Percentiles rank a stretch among this genome's conserved stretches.
Conservation (phyloP, 2,329 filamentous ascomycete species). For the Alternaria brassicae region DNA sequence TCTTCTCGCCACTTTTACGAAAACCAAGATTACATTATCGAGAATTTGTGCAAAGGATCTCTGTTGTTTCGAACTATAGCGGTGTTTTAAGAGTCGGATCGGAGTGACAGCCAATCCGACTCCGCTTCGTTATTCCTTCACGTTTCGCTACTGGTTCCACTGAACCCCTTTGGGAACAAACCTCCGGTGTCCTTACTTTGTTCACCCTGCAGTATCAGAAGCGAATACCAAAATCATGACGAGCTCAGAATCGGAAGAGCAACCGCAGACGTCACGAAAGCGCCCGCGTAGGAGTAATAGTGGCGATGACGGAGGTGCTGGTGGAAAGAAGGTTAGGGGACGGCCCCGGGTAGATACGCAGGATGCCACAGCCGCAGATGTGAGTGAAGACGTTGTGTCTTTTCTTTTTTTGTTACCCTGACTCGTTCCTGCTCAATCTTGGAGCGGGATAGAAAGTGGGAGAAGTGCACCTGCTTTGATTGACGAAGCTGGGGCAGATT, state of each 20-base stretch:
- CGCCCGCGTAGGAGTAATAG: slow-evolving; percentile 38
- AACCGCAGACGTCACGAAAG: slow-evolving; percentile 39
- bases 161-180: background rate
- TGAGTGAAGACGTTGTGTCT: slow-evolving; percentile 57
- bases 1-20: slow-evolving; percentile 1
- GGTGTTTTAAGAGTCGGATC: slow-evolving; percentile 1
- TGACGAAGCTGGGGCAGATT: background rate
- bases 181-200: background rate
- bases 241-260: slow-evolving; percentile 43
- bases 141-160: slow-evolving; percentile 5
- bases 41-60: background rate
- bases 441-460: background rate
- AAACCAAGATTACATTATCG: background rate
- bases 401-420: background rate
- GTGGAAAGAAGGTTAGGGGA: slow-evolving; percentile 67
- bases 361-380: slow-evolving; percentile 79
- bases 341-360: slow-evolving; percentile 77
- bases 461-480: background rate
- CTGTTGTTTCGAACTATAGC: background rate
- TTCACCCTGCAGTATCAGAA: background rate
- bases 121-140: background rate
- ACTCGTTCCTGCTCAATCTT: background rate
- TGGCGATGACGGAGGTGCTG: slow-evolving; percentile 33
- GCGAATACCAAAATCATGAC: slow-evolving; percentile 28
- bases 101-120: background rate